Evolutionary conservation across 139 green algal species (phyloP).

Genomic region (Coelastrella sp.): DNA sequence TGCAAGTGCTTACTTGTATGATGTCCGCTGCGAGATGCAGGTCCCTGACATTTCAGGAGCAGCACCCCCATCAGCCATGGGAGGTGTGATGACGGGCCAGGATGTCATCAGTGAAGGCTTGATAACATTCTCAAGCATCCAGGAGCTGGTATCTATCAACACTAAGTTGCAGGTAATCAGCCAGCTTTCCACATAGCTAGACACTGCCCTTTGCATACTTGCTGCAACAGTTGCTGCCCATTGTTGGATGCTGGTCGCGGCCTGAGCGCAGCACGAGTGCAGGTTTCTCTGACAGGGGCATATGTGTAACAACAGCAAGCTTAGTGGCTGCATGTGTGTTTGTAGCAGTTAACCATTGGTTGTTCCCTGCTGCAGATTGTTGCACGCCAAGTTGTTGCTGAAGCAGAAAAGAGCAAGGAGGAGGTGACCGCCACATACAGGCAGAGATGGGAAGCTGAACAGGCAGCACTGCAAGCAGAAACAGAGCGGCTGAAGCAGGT

Average conservation of each 20-base stretch:
- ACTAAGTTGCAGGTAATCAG: constrained; percentile 17
- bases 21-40: neutral
- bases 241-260: too few species aligned
- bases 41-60: neutral
- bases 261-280: too few species aligned
- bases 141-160: constrained; percentile 39
- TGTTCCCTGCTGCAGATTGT: neutral
- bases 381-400: neutral
- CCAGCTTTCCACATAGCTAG: neutral
- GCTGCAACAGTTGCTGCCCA: too few species aligned
- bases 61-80: neutral
- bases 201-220: neutral
- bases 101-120: constrained; percentile 20
- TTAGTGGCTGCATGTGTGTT: too few species aligned
- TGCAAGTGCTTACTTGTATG: too few species aligned
- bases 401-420: constrained; percentile 25
- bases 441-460: constrained; percentile 17
- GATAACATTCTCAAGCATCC: constrained; percentile 33
- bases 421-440: constrained; percentile 28
- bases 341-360: neutral
- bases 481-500: constrained; percentile 44
- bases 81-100: constrained; percentile 9
- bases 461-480: constrained; percentile 38
- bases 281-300: neutral
- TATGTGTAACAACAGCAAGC: neutral